Conservation (phyloP, 805 yeast species). For the Helenozyma rhizophorensis region DNA sequence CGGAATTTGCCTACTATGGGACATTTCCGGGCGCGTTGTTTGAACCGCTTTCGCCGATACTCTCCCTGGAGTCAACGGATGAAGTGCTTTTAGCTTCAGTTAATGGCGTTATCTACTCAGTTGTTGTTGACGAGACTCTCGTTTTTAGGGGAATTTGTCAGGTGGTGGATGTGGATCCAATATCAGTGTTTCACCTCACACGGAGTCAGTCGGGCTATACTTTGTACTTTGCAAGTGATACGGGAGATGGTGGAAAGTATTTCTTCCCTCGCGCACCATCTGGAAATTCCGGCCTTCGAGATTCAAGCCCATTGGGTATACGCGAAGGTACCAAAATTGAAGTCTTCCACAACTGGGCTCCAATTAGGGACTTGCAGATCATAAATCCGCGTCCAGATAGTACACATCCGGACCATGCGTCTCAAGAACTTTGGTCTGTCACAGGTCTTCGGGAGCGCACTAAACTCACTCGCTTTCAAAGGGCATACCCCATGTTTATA, state of each 20-base stretch:
- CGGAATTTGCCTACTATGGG: slow-evolving; percentile 15
- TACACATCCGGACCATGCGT: too few relatives aligned
- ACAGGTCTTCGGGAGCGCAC: slow-evolving; percentile 34
- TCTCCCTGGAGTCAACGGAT: slow-evolving; percentile 11
- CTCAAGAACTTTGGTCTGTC: slow-evolving; percentile 43
- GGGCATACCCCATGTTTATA: slow-evolving; percentile 32
- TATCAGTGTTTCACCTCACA: slow-evolving; percentile 23
- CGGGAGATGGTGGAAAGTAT: slow-evolving; percentile 35
- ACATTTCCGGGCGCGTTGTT: slow-evolving; percentile 40
- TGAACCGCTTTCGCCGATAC: slow-evolving; percentile 21
- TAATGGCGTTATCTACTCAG: slow-evolving; percentile 29
- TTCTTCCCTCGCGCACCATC: slow-evolving; percentile 13
- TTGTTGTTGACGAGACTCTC: slow-evolving; percentile 18
- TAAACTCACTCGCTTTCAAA: slow-evolving; percentile 27
- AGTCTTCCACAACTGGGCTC: too few relatives aligned
- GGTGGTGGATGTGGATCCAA: slow-evolving; percentile 30
- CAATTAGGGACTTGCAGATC: too few relatives aligned
- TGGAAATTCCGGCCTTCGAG: too few relatives aligned
- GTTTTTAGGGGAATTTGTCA: slow-evolving; percentile 23
- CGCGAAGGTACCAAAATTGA: too few relatives aligned
- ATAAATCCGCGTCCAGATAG: too few relatives aligned
- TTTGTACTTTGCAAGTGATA: slow-evolving; percentile 38
- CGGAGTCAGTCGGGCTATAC: slow-evolving; percentile 9
- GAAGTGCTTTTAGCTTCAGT: slow-evolving; percentile 33
- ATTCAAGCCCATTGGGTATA: too few relatives aligned